These are phyloP conservation scores for Parathielavia appendiculata DNA, from an alignment of 495 filamentous ascomycete genomes.

Conservation along the genomic window DNA sequence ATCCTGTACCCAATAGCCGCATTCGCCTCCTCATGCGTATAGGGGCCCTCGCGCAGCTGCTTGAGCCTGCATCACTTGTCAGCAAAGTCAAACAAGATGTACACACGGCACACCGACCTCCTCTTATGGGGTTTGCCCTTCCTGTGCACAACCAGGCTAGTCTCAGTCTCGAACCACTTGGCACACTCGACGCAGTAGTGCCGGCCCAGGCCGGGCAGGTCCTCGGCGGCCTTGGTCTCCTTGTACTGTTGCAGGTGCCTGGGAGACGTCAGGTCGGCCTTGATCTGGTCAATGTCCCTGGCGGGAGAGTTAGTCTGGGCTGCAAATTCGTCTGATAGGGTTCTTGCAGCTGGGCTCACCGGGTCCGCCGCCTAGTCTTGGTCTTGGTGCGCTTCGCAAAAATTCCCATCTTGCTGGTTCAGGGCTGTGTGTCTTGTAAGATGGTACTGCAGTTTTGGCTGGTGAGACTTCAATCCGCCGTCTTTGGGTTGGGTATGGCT, in stretches of 20 bases:
- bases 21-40: constrained; percentile 79
- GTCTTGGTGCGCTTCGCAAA: constrained; percentile 50
- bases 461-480: not conserved
- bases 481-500: not conserved
- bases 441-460: not conserved
- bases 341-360: constrained; percentile 26
- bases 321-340: not conserved
- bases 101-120: constrained; percentile 51
- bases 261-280: constrained; percentile 67
- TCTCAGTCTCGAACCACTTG: constrained; percentile 90
- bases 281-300: constrained; percentile 85
- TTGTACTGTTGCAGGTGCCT: constrained; percentile 76
- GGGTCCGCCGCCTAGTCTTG: constrained; percentile 56
- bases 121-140: constrained; percentile 91
- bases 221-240: constrained; percentile 71
- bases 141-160: constrained; percentile 66
- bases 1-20: constrained; percentile 60
- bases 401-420: constrained; percentile 40
- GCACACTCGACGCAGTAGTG: constrained; percentile 91
- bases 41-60: constrained; percentile 71
- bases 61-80: constrained; percentile 52
- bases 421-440: not conserved
- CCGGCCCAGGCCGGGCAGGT: constrained; percentile 75
- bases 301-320: constrained; percentile 9
- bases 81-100: not conserved